These are phyloP conservation scores for Croton laevigatus DNA, from an alignment of 441 rosid species.

Conservation along the genomic window DNA sequence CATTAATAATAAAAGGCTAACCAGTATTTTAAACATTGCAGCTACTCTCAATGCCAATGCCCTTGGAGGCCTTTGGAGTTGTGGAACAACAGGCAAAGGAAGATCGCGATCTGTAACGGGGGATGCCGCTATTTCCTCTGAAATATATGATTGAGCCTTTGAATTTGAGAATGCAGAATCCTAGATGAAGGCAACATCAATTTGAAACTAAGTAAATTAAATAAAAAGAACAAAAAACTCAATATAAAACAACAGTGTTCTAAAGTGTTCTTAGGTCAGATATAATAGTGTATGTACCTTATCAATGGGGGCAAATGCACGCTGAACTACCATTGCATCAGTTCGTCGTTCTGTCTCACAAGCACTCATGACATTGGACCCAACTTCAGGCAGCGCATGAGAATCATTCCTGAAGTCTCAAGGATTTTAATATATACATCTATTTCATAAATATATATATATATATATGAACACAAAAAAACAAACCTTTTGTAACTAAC, in stretches of 20 bases:
- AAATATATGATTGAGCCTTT: constrained; percentile 55
- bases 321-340: constrained; percentile 92
- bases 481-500: constrained; percentile 81
- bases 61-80: constrained; percentile 60
- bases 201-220: constrained; percentile 17
- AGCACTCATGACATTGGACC: constrained; percentile 33
- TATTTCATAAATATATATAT: constrained; percentile 1
- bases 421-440: constrained; percentile 21
- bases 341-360: constrained; percentile 67
- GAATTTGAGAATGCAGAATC: constrained; percentile 52
- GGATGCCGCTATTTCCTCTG: constrained; percentile 69
- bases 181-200: constrained; percentile 38
- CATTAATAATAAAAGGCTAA: constrained; percentile 29
- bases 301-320: constrained; percentile 67
- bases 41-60: constrained; percentile 81
- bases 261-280: constrained; percentile 4
- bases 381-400: constrained; percentile 41
- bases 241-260: not conserved
- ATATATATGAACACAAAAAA: constrained; percentile 11
- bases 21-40: constrained; percentile 85
- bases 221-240: constrained; percentile 1
- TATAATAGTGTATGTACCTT: constrained; percentile 42
- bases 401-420: constrained; percentile 63
- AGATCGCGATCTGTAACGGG: constrained; percentile 40
- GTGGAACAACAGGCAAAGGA: constrained; percentile 68